Base-by-base conservation (phyloP, 495 filamentous ascomycete species). In the Aspergillus indologenus region DNA sequence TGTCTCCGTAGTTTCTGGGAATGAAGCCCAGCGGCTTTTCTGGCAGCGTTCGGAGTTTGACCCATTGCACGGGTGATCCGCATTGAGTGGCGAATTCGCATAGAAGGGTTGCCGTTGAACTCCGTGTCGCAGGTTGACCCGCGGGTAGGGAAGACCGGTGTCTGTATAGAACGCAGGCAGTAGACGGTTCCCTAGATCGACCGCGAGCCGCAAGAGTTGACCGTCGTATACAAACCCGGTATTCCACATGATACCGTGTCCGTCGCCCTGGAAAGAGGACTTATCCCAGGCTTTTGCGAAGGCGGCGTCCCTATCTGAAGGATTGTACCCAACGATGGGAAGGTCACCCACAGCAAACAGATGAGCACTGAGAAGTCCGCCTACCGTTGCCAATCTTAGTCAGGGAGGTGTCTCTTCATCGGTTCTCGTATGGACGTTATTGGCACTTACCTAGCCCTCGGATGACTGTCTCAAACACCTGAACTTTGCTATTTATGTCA, bases 401-500 rank as follows among this genome's bases (percentile, higher is more conserved):
- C 49, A 18, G 9, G 26, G 7, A 40, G 11, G 23, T 12, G 6
- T 1, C 1, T 44, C 15, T 48, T n/a, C 5, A 56, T 1, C 50
- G 9, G 23, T 26, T 17, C 34, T 40, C 2, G 5, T 6, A 11
- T 2, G 34, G 12, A 40, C 12, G 34, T 9, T 4, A 15, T 14
- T 15, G 34, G 3, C 47, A 59, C 19, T 29, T 70, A 79, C 76
- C 94, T 52, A 98, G 82, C 24, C 92, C 92, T 61, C 94, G 81
- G 68, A 98, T 98, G 11, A 96, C 92, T 2, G 92, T 96, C 73
- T 98, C 94, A 68, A 98, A 98, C 34, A 98, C 90, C 73, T 98
- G 91, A 9, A 98, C 94, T 72, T 97, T 97, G 71, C 91, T 95
- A 72, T 98, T 93, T 44, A 97, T 78, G 74, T 98, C 92, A 61